phyloP scores from a whole-genome alignment of 1,284 basidiomycete species.

The Schizophyllum amplum region DNA sequence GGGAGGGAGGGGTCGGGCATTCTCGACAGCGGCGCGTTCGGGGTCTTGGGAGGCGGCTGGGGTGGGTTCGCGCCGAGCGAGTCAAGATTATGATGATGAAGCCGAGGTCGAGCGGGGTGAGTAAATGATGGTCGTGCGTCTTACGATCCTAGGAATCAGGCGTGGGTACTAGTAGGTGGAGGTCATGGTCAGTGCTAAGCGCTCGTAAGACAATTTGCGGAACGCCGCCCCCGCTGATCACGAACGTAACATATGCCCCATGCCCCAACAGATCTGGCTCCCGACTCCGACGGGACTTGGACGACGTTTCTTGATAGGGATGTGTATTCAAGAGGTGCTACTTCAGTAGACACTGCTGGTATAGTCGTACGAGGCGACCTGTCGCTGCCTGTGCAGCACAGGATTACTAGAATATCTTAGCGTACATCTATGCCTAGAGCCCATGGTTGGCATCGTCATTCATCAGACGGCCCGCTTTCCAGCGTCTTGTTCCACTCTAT shows the following conservation, averaged over 20 bases:
- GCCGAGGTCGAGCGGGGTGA: neutral
- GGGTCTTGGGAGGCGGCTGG: slow-evolving; percentile 7
- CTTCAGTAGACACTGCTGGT: neutral
- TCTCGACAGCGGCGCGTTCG: slow-evolving; percentile 7
- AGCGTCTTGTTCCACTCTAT: slow-evolving; percentile 12
- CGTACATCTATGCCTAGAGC: too few species aligned
- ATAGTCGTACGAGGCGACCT: too few species aligned
- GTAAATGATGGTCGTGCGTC: neutral
- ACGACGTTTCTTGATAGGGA: neutral
- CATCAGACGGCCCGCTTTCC: neutral
- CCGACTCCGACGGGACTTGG: too few species aligned
- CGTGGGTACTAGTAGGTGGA: neutral
- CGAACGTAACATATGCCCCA: neutral
- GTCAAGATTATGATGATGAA: neutral
- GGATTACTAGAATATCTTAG: too few species aligned
- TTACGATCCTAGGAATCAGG: neutral
- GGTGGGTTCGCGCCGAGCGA: too few species aligned
- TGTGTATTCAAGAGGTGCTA: neutral
- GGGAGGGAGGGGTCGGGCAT: slow-evolving; percentile 49
- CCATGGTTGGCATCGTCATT: neutral
- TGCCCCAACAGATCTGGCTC: neutral
- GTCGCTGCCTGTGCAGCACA: too few species aligned
- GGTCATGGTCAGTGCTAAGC: neutral
- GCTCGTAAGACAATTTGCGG: neutral
- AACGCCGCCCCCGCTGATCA: neutral